Conservation (phyloP, 2,329 filamentous ascomycete species). For the Pezicula rhizophila region DNA sequence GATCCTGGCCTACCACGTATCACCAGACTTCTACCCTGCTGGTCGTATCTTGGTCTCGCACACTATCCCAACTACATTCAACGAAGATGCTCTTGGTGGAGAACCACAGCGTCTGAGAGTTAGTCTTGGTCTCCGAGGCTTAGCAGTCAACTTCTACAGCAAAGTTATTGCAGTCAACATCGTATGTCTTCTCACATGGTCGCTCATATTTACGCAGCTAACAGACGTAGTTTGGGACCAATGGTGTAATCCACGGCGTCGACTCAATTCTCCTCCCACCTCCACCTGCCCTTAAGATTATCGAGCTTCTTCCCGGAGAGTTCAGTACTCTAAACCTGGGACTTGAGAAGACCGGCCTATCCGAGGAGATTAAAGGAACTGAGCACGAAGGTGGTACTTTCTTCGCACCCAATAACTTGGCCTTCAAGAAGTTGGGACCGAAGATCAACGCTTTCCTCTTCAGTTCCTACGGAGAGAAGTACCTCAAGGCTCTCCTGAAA, state of each 20-base stretch:
- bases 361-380: slow-evolving; percentile 50
- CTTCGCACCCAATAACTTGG: slow-evolving; percentile 75
- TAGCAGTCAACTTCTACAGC: slow-evolving; percentile 72
- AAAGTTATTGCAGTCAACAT: slow-evolving; percentile 66
- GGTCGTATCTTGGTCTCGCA: slow-evolving; percentile 60
- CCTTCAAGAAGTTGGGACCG: slow-evolving; percentile 71
- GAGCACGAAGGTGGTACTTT: slow-evolving; percentile 60
- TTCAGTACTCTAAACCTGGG: slow-evolving; percentile 78
- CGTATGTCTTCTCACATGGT: slow-evolving; percentile 36
- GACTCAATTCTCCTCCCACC: slow-evolving; percentile 74
- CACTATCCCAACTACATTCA: slow-evolving; percentile 66
- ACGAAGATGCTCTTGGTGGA: slow-evolving; percentile 53
- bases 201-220: background rate
- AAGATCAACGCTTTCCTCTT: slow-evolving; percentile 80
- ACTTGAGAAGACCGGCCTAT: slow-evolving; percentile 67
- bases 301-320: slow-evolving; percentile 57
- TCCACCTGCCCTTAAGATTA: slow-evolving; percentile 54
- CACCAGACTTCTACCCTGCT: slow-evolving; percentile 59
- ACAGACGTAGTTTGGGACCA: slow-evolving; percentile 54
- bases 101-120: slow-evolving; percentile 68
- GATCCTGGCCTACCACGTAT: slow-evolving; percentile 70
- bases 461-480: slow-evolving; percentile 66
- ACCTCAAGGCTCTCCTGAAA: slow-evolving; percentile 69
- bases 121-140: slow-evolving; percentile 53
- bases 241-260: slow-evolving; percentile 76